Percentiles rank a stretch among this genome's conserved stretches.
Conservation (phyloP, 257 asterid species). For the Solanum paucissectum region DNA sequence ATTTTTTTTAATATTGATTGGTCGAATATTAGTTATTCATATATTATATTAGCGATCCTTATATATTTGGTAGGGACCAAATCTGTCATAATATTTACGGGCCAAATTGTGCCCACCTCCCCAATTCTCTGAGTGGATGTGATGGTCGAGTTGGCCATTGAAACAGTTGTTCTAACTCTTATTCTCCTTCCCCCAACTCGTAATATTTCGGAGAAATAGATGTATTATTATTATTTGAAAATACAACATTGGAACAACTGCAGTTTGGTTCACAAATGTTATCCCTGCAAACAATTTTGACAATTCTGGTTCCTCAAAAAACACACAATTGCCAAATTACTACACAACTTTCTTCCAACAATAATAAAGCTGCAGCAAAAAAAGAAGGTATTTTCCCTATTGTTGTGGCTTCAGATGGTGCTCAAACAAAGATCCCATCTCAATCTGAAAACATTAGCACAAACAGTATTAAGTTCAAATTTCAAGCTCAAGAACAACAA, state of each 20-base stretch:
- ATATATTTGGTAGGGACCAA: too few species aligned
- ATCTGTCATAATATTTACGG: too few species aligned
- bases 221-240: background rate
- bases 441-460: slow-evolving; percentile 51
- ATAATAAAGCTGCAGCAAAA: background rate
- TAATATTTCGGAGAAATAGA: too few species aligned
- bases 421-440: slow-evolving; percentile 87
- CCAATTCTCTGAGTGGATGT: too few species aligned
- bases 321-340: background rate
- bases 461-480: background rate
- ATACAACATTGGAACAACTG: background rate
- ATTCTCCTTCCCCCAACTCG: too few species aligned
- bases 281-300: background rate
- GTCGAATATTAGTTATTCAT: too few species aligned
- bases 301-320: background rate
- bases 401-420: slow-evolving; percentile 53
- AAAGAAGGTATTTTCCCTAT: background rate
- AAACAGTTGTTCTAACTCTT: too few species aligned
- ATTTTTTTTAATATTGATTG: too few species aligned
- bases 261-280: background rate
- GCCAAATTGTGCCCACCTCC: too few species aligned
- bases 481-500: background rate
- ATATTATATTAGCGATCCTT: too few species aligned
- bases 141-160: too few species aligned
- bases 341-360: background rate